A percentile compares a stretch with the other conserved stretches of the same genome.
Evolutionary conservation across 495 filamentous ascomycete genomes (phyloP).

Genomic region (Tuber brumale): DNA sequence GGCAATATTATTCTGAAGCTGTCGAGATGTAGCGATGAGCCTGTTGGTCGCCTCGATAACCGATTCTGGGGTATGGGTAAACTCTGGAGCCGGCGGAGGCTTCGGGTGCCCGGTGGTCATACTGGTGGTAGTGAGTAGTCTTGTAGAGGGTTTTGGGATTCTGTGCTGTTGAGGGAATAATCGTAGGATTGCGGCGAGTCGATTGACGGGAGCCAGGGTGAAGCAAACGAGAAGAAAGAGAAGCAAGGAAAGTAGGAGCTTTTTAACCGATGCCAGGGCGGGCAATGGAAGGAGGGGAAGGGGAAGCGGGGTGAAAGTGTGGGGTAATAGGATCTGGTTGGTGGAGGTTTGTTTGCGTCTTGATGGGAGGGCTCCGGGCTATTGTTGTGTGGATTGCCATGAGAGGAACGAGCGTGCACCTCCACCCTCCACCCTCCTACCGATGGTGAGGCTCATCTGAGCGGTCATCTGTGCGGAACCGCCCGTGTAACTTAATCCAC

Average conservation of each 20-base stretch:
- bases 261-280: slow-evolving; percentile 9
- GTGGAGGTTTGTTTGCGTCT: not conserved
- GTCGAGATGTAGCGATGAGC: slow-evolving; percentile 61
- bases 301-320: slow-evolving; percentile 15
- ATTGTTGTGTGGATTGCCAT: not conserved
- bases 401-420: not conserved
- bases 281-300: slow-evolving; percentile 30
- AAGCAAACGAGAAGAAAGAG: slow-evolving; percentile 31
- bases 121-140: slow-evolving; percentile 55
- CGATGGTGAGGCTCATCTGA: not conserved
- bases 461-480: not conserved
- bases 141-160: slow-evolving; percentile 44
- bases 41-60: slow-evolving; percentile 70
- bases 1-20: slow-evolving; percentile 68
- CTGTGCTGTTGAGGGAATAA: slow-evolving; percentile 42
- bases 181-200: slow-evolving; percentile 45
- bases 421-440: not conserved
- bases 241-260: slow-evolving; percentile 14
- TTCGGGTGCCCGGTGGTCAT: slow-evolving; percentile 51
- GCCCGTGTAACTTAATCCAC: not conserved
- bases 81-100: slow-evolving; percentile 58
- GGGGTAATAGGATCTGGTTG: slow-evolving; percentile 16
- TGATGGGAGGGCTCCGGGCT: not conserved
- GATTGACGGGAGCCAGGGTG: slow-evolving; percentile 46
- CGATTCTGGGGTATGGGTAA: slow-evolving; percentile 72